These are phyloP conservation scores for Globisporangium alternatum DNA, from an alignment of 352 stramenopile genomes.

Conservation along the genomic window DNA sequence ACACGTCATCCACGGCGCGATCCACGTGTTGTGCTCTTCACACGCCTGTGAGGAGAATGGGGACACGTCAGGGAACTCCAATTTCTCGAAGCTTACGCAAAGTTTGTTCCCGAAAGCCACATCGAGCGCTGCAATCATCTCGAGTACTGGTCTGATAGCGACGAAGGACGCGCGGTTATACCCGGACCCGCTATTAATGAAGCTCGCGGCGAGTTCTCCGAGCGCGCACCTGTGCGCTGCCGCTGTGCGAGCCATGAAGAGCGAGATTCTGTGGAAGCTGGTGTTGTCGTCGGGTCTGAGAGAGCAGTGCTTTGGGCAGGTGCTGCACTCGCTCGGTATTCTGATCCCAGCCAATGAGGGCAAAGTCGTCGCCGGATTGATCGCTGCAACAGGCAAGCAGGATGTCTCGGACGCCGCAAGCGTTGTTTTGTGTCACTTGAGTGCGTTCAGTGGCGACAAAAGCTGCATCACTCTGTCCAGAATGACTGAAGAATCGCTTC, in stretches of 20 bases:
- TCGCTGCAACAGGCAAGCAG: constrained; percentile 18
- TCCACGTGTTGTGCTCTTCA: constrained; percentile 60
- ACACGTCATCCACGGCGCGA: constrained; percentile 62
- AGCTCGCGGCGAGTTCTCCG: constrained; percentile 42
- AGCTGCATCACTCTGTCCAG: constrained; percentile 12
- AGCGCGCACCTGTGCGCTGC: constrained; percentile 47
- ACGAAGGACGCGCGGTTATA: constrained; percentile 76
- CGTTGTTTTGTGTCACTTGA: constrained; percentile 6
- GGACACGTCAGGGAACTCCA: constrained; percentile 8
- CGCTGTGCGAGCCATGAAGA: constrained; percentile 58
- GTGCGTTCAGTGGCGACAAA: constrained; percentile 7
- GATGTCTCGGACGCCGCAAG: background rate
- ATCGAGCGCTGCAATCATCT: constrained; percentile 45
- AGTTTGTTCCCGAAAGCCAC: constrained; percentile 63
- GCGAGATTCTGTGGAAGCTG: constrained; percentile 53
- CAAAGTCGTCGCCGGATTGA: constrained; percentile 33
- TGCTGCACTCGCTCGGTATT: constrained; percentile 29
- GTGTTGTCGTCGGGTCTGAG: constrained; percentile 47
- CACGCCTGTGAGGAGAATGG: constrained; percentile 30
- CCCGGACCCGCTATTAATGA: constrained; percentile 57
- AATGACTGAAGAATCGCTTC: constrained; percentile 21
- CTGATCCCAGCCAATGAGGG: constrained; percentile 38
- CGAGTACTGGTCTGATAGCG: constrained; percentile 67
- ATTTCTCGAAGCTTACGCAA: constrained; percentile 44
- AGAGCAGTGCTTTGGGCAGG: constrained; percentile 36